Conservation (phyloP, 805 yeast species). For the Tetrapisispora nanseiensis region DNA sequence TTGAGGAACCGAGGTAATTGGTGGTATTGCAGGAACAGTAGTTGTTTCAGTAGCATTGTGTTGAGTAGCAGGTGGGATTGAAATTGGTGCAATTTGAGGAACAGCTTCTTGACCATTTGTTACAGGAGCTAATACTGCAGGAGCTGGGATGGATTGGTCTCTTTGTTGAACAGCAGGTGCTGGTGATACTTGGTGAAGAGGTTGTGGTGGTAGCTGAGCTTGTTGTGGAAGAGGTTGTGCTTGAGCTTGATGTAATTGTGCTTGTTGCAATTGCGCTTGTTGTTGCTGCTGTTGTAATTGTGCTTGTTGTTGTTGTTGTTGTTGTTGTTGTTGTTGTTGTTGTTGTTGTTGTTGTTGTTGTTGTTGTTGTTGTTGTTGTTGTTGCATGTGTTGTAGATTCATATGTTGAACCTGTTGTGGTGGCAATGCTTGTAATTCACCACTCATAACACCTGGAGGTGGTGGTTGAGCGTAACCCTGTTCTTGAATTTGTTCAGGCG, state of each 20-base stretch:
- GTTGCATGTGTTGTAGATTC: slow-evolving; percentile 4
- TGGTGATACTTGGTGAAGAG: background rate
- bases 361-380: slow-evolving; percentile 1
- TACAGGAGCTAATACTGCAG: background rate
- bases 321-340: background rate
- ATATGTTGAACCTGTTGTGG: slow-evolving; percentile 2
- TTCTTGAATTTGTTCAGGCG: slow-evolving; percentile 1
- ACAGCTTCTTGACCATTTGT: background rate
- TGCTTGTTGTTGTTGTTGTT: background rate
- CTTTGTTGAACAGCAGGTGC: background rate
- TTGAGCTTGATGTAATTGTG: slow-evolving; percentile 6
- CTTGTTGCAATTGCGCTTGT: too few relatives aligned
- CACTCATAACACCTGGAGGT: slow-evolving; percentile 1
- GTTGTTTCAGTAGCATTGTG: background rate
- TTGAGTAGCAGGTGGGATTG: background rate
- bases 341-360: slow-evolving; percentile 3
- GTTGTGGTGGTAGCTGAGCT: slow-evolving; percentile 2
- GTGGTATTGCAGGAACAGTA: background rate
- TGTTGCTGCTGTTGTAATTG: slow-evolving; percentile 1
- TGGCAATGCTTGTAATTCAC: slow-evolving; percentile 1
- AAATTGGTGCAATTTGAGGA: background rate
- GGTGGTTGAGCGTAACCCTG: slow-evolving; percentile 4
- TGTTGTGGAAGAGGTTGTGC: slow-evolving; percentile 3
- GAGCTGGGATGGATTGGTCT: background rate
- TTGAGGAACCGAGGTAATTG: background rate